Evolutionary conservation across 768 basidiomycete species (phyloP).

Genomic region (Mycena crocata): DNA sequence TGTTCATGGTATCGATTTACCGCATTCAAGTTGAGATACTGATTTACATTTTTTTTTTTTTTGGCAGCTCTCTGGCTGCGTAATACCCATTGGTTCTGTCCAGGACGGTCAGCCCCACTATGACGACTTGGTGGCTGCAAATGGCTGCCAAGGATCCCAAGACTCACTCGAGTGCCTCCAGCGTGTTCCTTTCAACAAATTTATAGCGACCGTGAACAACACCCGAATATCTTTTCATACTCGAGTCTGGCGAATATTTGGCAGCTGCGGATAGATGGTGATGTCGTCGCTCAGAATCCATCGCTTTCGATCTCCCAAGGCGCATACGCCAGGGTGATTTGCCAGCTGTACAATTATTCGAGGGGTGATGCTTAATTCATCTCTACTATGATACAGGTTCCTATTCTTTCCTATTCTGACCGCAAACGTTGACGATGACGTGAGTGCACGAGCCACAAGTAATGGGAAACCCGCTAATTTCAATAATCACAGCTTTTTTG

Average conservation of each 20-base stretch:
- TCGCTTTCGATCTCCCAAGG: slow-evolving; percentile 47
- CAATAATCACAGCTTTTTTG: slow-evolving; percentile 7
- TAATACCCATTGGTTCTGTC: not conserved
- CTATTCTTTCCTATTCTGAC: slow-evolving; percentile 36
- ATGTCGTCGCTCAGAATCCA: slow-evolving; percentile 49
- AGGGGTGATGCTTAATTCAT: not conserved
- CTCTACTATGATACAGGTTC: slow-evolving; percentile 8
- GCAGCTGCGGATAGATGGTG: slow-evolving; percentile 54
- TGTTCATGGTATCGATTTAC: slow-evolving; percentile 23
- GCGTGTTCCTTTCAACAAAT: slow-evolving; percentile 39
- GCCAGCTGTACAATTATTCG: no score
- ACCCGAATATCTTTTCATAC: slow-evolving; percentile 45
- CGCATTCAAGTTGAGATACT: not conserved
- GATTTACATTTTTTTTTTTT: no score
- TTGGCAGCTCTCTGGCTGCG: slow-evolving; percentile 13
- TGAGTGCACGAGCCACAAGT: no score
- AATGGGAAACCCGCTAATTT: not conserved
- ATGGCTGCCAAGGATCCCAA: slow-evolving; percentile 36
- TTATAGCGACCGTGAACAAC: slow-evolving; percentile 47
- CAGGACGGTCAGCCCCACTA: slow-evolving; percentile 20
- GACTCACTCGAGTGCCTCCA: slow-evolving; percentile 51
- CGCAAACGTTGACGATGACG: slow-evolving; percentile 20
- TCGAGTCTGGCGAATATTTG: slow-evolving; percentile 46
- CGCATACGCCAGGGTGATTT: slow-evolving; percentile 40
- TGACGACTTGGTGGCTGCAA: slow-evolving; percentile 8